Conservation (phyloP, 768 basidiomycete genomes). For the Suillus clintonianus region DNA sequence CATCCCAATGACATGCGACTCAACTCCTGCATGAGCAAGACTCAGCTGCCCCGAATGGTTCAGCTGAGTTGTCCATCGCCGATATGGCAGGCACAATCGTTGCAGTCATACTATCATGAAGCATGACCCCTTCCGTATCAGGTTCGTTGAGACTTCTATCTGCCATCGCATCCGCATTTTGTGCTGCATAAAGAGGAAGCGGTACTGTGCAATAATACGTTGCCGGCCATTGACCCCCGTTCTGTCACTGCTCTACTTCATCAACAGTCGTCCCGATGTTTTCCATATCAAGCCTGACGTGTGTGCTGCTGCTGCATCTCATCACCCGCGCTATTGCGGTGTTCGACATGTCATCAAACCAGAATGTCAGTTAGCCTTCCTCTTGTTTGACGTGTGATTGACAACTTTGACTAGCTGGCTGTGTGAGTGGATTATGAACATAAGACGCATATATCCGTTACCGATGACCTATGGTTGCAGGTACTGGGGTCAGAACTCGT, state of each 20-base stretch:
- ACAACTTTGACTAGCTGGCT: conserved; percentile 18
- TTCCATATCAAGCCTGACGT: conserved; percentile 3
- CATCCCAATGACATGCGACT: not conserved
- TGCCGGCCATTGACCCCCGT: not conserved
- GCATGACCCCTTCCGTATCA: not conserved
- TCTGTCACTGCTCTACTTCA: not conserved
- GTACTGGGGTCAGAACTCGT: conserved; percentile 42
- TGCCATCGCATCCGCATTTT: not conserved
- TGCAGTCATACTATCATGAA: not conserved
- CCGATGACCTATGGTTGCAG: conserved; percentile 13
- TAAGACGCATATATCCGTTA: not conserved
- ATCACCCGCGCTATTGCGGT: conserved; percentile 4
- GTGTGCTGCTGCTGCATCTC: not conserved
- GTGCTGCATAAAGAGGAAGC: conserved; percentile 5
- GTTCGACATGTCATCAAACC: conserved; percentile 25
- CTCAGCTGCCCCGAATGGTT: not conserved
- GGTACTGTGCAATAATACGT: not conserved
- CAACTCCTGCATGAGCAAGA: not conserved
- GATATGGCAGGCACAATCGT: not conserved
- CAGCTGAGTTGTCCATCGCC: not conserved
- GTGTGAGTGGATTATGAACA: conserved; percentile 17
- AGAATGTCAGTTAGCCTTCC: conserved; percentile 20
- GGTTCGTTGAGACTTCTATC: not conserved
- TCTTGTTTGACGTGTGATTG: not conserved
- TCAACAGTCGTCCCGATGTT: not conserved